These are phyloP conservation scores for Quercus robur DNA, from an alignment of 306 rosid species.

Conservation along the genomic window DNA sequence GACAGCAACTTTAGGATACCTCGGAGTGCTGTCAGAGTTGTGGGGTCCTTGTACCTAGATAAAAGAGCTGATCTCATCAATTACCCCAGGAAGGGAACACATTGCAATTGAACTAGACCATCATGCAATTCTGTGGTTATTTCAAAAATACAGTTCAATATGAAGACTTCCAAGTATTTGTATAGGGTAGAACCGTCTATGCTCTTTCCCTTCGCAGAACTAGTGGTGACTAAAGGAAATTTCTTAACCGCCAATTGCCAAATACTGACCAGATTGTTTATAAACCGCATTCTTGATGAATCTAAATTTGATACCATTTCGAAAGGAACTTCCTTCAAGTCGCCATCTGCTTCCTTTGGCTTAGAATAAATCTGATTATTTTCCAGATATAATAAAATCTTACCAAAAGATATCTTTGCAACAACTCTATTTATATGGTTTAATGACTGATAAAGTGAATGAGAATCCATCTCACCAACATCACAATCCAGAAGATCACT, in stretches of 20 bases:
- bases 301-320: too few relatives aligned
- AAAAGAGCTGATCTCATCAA: conserved; percentile 66
- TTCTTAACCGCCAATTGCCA: too few relatives aligned
- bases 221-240: too few relatives aligned
- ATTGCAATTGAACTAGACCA: conserved; percentile 43
- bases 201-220: too few relatives aligned
- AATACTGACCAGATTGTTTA: too few relatives aligned
- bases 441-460: conserved; percentile 45
- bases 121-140: conserved; percentile 44
- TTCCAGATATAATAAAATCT: conserved; percentile 53
- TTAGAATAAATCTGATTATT: conserved; percentile 8
- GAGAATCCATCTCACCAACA: conserved; percentile 32
- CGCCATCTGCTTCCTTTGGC: neutral
- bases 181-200: conserved; percentile 27
- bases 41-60: conserved; percentile 64
- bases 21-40: conserved; percentile 56
- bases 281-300: too few relatives aligned
- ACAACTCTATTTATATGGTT: conserved; percentile 52
- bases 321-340: too few relatives aligned
- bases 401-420: conserved; percentile 64
- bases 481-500: conserved; percentile 63
- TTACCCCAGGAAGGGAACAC: conserved; percentile 64
- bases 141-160: conserved; percentile 56
- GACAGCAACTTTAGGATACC: conserved; percentile 44
- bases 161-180: conserved; percentile 56